Conservation (phyloP, 2,329 filamentous ascomycete genomes). For the Geosmithia flava region DNA sequence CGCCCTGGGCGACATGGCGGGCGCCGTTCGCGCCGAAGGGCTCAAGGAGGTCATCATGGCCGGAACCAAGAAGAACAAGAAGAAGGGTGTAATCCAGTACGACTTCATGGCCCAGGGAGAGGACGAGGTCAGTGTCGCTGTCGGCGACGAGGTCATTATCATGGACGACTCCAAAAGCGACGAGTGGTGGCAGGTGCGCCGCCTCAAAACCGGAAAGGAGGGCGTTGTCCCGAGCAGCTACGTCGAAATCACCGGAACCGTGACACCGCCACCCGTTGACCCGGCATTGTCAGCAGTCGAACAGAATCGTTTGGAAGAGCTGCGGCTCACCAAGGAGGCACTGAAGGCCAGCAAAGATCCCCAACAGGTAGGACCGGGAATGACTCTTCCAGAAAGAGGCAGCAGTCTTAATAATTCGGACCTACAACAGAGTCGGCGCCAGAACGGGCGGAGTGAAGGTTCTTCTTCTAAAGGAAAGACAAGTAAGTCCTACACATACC, state of each 20-base stretch:
- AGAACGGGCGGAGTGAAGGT: slow-evolving; percentile 48
- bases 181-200: slow-evolving; percentile 95
- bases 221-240: slow-evolving; percentile 96
- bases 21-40: slow-evolving; percentile 71
- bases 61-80: slow-evolving; percentile 55
- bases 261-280: slow-evolving; percentile 40
- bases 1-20: slow-evolving; percentile 78
- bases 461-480: slow-evolving; percentile 50
- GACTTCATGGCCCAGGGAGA: slow-evolving; percentile 96
- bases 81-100: slow-evolving; percentile 79
- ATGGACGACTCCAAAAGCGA: slow-evolving; percentile 86
- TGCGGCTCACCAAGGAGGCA: slow-evolving; percentile 71
- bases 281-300: slow-evolving; percentile 55
- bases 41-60: slow-evolving; percentile 79
- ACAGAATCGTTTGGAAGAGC: slow-evolving; percentile 68
- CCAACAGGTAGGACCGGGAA: slow-evolving; percentile 60
- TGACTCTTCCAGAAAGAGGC: slow-evolving; percentile 63
- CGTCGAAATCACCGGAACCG: slow-evolving; percentile 69
- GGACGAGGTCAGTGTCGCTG: slow-evolving; percentile 85
- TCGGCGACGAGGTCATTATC: slow-evolving; percentile 83
- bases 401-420: slow-evolving; percentile 65
- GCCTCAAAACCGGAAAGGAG: slow-evolving; percentile 84
- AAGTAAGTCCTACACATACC: slow-evolving; percentile 41
- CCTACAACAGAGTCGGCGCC: slow-evolving; percentile 60
- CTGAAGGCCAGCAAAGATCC: slow-evolving; percentile 48